Base-by-base conservation (phyloP, 768 basidiomycete species). In the Boletus pseudo-olivaceus region DNA sequence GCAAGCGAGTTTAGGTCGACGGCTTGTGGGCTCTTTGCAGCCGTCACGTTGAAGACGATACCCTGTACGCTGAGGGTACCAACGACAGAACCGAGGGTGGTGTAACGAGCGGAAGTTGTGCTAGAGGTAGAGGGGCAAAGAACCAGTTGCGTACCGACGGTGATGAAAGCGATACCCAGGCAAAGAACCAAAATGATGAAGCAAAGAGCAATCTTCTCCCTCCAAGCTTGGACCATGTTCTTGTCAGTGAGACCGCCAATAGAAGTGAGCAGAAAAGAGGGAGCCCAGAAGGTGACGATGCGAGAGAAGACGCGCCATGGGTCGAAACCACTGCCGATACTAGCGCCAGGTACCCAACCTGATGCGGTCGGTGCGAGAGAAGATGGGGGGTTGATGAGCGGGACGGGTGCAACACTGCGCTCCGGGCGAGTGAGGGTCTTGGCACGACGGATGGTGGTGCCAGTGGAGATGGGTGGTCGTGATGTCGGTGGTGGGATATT, bases 351-450 rank as follows among this genome's bases (percentile, higher is more conserved):
- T 44, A 74, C 53, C 57, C 74, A 70, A 29, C 77, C 67, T n/a
- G 74, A 69, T 3, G 74, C 67, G 39, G 69, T 64, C 17, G 73
- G 60, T 1, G 72, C 64, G 53, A 76, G 74, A 37, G 75, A 69
- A 1, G 78, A 74, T 10, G 85, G 82, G 7, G 95, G 93, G 51
- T 90, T 93, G 57, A 99, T 95, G 65, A 99, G 86, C 5, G 96
- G 95, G 15, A 90, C 88, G 34, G 94, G 92, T 5, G 93, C 93
- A 46, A 98, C 90, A 67, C 90, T 81, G 53, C 97, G 85, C 76
- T 99, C 97, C 65, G 97, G 97, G 54, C 93, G 82, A 47, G 92
- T 98, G 62, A 99, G 85, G 7, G 97, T 99, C 78, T 98, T 99
- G 67, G 90, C 91, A 50, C 95, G 82, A 51, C 87, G 86, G 52